Conservation (phyloP, 305 asterid species). For the Fraxinus dipetala region DNA sequence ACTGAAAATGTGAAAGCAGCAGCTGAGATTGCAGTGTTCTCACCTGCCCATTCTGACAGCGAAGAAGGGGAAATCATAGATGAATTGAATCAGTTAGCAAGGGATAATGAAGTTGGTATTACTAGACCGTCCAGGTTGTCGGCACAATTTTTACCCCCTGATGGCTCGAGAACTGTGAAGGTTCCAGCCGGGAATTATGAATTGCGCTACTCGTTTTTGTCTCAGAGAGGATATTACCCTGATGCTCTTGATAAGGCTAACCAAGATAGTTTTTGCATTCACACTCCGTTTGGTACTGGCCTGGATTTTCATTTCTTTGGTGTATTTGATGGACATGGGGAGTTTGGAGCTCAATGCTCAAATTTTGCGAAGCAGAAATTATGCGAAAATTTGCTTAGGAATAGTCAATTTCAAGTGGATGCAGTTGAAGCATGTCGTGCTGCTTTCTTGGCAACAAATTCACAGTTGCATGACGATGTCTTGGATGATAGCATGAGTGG, state of each 20-base stretch:
- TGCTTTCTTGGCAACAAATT: constrained; percentile 72
- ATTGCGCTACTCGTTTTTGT: constrained; percentile 69
- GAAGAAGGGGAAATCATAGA: constrained; percentile 61
- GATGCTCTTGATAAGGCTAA: constrained; percentile 96
- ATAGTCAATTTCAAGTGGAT: constrained; percentile 56
- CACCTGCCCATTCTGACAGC: constrained; percentile 47
- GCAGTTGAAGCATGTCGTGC: constrained; percentile 80
- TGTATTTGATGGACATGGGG: constrained; percentile 98
- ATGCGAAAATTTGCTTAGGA: constrained; percentile 88
- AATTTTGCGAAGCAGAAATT: constrained; percentile 73
- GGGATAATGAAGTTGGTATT: constrained; percentile 75
- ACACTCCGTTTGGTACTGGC: constrained; percentile 80
- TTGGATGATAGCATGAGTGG: constrained; percentile 99
- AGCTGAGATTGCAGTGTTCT: constrained; percentile 53
- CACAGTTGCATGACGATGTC: constrained; percentile 67
- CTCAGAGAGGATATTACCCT: constrained; percentile 96
- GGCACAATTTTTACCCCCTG: constrained; percentile 76
- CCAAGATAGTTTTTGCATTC: constrained; percentile 94
- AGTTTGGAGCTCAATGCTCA: constrained; percentile 87
- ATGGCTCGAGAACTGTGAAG: constrained; percentile 68
- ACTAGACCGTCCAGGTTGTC: constrained; percentile 75
- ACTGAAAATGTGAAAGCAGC: constrained; percentile 47
- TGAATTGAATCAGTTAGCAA: constrained; percentile 44
- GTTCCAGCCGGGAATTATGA: constrained; percentile 75
- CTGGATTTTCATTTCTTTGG: constrained; percentile 83